phyloP scores from a whole-genome alignment of 129 eudicot species.

The Logfia minima region DNA sequence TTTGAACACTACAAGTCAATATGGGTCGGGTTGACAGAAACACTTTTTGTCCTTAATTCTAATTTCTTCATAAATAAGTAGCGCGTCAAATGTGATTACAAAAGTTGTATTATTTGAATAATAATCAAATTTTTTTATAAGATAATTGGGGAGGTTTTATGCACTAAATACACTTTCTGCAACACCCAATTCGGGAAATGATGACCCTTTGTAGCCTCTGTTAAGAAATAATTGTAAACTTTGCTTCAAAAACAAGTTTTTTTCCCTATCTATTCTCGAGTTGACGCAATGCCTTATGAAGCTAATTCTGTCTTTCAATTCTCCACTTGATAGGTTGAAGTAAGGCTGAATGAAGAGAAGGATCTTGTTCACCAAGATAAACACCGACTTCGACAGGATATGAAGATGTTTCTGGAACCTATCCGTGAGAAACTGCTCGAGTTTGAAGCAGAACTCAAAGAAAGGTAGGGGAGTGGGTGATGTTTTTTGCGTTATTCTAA shows the following conservation, averaged over 20 bases:
- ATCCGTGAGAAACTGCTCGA: conserved; percentile 58
- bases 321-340: conserved; percentile 46
- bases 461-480: conserved; percentile 34
- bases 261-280: neutral
- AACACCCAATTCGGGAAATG: too few species aligned
- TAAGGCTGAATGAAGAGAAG: conserved; percentile 59
- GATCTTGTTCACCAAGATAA: conserved; percentile 55
- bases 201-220: neutral
- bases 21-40: neutral
- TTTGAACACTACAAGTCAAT: neutral
- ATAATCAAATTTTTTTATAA: neutral
- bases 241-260: neutral
- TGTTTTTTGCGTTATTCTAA: neutral
- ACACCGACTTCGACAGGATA: conserved; percentile 50
- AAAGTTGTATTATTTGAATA: neutral
- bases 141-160: neutral
- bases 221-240: too few species aligned
- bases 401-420: conserved; percentile 64
- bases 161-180: neutral
- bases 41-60: neutral
- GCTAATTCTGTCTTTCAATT: neutral
- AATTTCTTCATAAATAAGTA: neutral
- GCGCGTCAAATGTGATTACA: neutral
- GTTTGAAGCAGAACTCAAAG: conserved; percentile 79
- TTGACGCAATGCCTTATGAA: neutral